phyloP scores from a whole-genome alignment of 805 yeast species.

The Wickerhamiella bombiphila region DNA sequence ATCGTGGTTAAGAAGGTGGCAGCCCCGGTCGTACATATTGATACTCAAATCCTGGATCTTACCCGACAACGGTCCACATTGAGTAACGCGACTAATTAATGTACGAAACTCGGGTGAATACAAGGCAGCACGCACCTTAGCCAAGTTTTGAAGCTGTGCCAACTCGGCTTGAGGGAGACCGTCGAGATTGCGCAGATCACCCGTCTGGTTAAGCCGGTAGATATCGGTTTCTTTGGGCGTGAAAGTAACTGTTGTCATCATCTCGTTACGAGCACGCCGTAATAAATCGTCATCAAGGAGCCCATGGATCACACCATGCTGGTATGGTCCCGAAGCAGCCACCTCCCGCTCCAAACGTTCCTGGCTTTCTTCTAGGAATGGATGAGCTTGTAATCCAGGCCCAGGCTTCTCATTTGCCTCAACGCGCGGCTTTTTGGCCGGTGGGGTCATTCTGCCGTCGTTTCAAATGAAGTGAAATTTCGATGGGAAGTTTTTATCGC shows the following conservation, averaged over 20 bases:
- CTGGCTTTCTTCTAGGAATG: conserved; percentile 9
- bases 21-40: conserved; percentile 81
- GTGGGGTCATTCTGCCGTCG: too few species aligned
- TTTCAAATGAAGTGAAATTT: too few species aligned
- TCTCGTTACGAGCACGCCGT: conserved; percentile 71
- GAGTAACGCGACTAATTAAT: conserved; percentile 59
- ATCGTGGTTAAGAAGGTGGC: conserved; percentile 90
- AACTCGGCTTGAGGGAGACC: conserved; percentile 70
- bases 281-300: conserved; percentile 65
- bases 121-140: conserved; percentile 68
- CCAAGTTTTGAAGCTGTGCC: conserved; percentile 56
- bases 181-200: conserved; percentile 83
- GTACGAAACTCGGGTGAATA: conserved; percentile 79
- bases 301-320: conserved; percentile 73
- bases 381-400: conserved; percentile 6
- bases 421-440: neutral
- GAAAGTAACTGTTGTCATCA: conserved; percentile 69
- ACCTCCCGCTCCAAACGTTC: conserved; percentile 23
- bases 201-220: conserved; percentile 70
- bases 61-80: conserved; percentile 85
- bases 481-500: too few species aligned
- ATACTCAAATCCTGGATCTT: conserved; percentile 81
- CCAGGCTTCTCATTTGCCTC: neutral
- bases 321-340: conserved; percentile 54
- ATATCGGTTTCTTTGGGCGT: conserved; percentile 95